These are phyloP conservation scores for Corrigiola litoralis DNA, from an alignment of 179 eudicot species.

Conservation along the genomic window DNA sequence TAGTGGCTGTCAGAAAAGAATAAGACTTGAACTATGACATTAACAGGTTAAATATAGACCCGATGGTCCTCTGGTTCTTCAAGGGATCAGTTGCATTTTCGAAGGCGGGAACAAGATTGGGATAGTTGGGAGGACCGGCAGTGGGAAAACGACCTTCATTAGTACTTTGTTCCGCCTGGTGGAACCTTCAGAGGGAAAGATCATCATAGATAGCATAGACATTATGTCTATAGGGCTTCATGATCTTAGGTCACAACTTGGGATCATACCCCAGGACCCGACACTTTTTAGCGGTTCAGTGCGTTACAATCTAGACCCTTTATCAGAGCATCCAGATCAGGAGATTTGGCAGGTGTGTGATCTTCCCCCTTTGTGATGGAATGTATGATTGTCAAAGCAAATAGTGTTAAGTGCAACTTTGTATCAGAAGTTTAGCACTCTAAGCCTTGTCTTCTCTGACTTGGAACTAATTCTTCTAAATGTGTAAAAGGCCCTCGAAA, in stretches of 20 bases:
- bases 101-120: constrained; percentile 79
- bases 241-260: constrained; percentile 61
- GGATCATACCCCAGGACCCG: constrained; percentile 78
- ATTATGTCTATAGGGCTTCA: constrained; percentile 59
- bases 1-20: background rate
- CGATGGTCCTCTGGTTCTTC: constrained; percentile 60
- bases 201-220: constrained; percentile 63
- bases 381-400: no score
- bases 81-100: constrained; percentile 64
- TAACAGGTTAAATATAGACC: constrained; percentile 67
- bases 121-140: constrained; percentile 84
- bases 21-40: background rate
- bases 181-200: constrained; percentile 58
- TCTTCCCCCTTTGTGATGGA: no score
- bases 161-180: constrained; percentile 74
- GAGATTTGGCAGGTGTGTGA: constrained; percentile 68
- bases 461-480: background rate
- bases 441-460: background rate
- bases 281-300: constrained; percentile 66
- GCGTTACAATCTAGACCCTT: constrained; percentile 62
- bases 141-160: constrained; percentile 75
- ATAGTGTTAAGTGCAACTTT: no score
- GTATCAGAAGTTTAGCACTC: background rate
- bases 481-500: constrained; percentile 20
- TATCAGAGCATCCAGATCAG: constrained; percentile 43